These are phyloP conservation scores for Aspergillus ochraceus DNA, from an alignment of 2,329 filamentous ascomycete species.

Conservation along the genomic window DNA sequence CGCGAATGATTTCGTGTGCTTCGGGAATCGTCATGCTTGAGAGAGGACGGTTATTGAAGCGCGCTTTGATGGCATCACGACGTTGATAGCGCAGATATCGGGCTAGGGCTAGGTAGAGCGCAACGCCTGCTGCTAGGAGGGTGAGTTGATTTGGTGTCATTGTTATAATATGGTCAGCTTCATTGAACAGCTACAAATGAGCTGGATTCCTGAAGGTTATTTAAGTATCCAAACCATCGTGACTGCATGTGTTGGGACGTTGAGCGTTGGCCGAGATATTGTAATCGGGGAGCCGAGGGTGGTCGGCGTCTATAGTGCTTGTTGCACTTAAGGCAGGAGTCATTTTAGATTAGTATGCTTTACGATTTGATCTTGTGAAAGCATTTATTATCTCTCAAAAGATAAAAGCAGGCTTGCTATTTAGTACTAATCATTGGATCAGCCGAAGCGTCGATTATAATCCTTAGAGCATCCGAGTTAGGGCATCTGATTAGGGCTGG, in stretches of 20 bases:
- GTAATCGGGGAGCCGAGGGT: not conserved
- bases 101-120: not conserved
- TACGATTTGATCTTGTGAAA: too few species aligned
- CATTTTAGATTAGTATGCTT: not conserved
- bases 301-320: not conserved
- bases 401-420: not conserved
- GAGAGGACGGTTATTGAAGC: constrained; percentile 10
- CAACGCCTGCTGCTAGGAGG: not conserved
- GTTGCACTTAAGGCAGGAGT: not conserved
- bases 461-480: not conserved
- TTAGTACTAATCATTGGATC: not conserved
- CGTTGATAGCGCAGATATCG: not conserved
- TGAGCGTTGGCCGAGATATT: not conserved
- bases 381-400: too few species aligned
- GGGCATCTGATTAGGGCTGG: not conserved
- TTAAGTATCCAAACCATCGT: not conserved
- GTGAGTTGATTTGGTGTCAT: not conserved
- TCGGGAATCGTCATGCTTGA: constrained; percentile 30
- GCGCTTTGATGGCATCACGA: not conserved
- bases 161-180: too few species aligned
- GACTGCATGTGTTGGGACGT: not conserved
- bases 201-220: not conserved
- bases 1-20: constrained; percentile 25
- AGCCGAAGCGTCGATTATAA: not conserved
- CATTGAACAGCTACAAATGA: too few species aligned